A percentile compares a stretch with the other conserved stretches of the same genome.
phyloP scores from a whole-genome alignment of 768 basidiomycete species.

The Austroboletus eburneus region DNA sequence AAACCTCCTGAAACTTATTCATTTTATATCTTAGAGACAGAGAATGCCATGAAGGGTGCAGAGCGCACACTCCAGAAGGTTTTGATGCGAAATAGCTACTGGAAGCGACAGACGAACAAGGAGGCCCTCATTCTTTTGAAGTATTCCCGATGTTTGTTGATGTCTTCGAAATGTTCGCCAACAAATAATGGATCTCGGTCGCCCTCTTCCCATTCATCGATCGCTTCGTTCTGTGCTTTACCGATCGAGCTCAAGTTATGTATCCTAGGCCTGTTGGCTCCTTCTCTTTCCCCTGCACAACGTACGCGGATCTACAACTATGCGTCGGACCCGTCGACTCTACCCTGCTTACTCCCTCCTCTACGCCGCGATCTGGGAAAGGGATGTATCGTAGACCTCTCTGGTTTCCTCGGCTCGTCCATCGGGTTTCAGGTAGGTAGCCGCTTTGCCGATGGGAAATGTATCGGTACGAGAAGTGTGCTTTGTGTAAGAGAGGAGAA shows the following conservation, averaged over 20 bases:
- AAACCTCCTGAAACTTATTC: constrained; percentile 16
- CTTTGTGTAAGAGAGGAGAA: constrained; percentile 40
- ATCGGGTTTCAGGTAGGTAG: constrained; percentile 12
- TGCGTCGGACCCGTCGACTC: constrained; percentile 45
- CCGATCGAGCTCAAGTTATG: constrained; percentile 57
- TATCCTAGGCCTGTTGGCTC: constrained; percentile 54
- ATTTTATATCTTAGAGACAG: constrained; percentile 14
- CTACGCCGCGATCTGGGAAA: constrained; percentile 22
- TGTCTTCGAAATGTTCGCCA: constrained; percentile 26
- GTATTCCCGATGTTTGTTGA: constrained; percentile 45
- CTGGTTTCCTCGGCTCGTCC: constrained; percentile 14
- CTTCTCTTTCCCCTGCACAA: constrained; percentile 53
- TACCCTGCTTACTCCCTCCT: constrained; percentile 40
- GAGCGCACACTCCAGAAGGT: constrained; percentile 33
- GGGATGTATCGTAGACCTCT: constrained; percentile 18
- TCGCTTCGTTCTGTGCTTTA: constrained; percentile 35
- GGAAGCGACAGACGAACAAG: constrained; percentile 40
- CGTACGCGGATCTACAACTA: constrained; percentile 52
- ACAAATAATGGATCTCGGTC: constrained; percentile 11
- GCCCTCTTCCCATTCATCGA: constrained; percentile 12
- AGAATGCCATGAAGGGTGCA: constrained; percentile 32
- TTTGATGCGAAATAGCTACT: constrained; percentile 45
- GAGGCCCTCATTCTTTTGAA: constrained; percentile 50
- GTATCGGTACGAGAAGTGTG: constrained; percentile 35
- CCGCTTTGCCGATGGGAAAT: constrained; percentile 35